Base-by-base conservation (phyloP, 306 rosid species). In the Geum urbanum region DNA sequence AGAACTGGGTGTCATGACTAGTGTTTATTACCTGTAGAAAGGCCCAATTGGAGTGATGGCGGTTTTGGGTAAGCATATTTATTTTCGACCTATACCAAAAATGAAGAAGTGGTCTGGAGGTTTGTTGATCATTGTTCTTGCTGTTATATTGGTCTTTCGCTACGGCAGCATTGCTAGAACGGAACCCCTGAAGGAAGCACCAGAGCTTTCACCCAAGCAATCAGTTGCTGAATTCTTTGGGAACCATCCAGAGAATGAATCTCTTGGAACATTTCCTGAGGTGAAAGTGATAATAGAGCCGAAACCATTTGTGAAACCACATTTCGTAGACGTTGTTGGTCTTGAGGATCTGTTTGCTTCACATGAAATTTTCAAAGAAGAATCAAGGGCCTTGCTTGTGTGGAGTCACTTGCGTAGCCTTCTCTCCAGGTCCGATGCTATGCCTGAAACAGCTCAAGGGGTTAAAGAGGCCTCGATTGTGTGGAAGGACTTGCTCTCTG, bases 21-120 rank as follows among this genome's bases (percentile, higher is more conserved):
- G 8, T 16, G 18, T 48, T 66, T 51, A 19, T 67, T 20, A 7
- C 54, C 39, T 69, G 37, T 24, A 41, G 46, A 66, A 68, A 68
- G 62, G 12, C 24, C 18, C 35, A 61, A 72, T 19, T 51, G 32
- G 68, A 61, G 63, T 50, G 6, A 37, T 51, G 48, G 18, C 40
- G 27, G 22, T 54, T 15, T 20, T 20, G 45, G n/a, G 35, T 67
- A n/a, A 58, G 40, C 20, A 32, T 32, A 32, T 68, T 63, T 67
- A 75, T 39, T 22, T 75, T 67, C 66, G 55, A 47, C 61, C 72
- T 63, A 67, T 74, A 70, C 67, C 58, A 66, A 80, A 78, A 77
- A 90, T 92, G 98, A 92, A 86, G 86, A 92, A 82, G 77, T 90
- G 96, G 96, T 90, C 82, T 62, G 97, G 96, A 54, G 98, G 96